Conservation (phyloP, 192 early-diverging fungal genomes). For the Piromyces sp. region DNA sequence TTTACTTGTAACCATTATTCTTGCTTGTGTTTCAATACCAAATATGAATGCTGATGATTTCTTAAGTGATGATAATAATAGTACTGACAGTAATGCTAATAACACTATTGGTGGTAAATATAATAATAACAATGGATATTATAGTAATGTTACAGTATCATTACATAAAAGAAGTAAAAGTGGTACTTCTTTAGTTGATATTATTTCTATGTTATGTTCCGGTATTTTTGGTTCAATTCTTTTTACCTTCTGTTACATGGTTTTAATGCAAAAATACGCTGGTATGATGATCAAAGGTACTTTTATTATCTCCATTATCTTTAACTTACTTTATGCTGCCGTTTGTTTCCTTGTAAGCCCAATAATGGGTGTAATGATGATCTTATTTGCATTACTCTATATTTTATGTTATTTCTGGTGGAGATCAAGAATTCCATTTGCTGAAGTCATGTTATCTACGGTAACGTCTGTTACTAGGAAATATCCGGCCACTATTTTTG, state of each 20-base stretch:
- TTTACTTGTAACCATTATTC: slow-evolving; percentile 28
- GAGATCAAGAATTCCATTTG: slow-evolving; percentile 14
- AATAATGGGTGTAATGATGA: slow-evolving; percentile 10
- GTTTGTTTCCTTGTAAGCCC: slow-evolving; percentile 4
- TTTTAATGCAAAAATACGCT: slow-evolving; percentile 3
- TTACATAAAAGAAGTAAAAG: not conserved
- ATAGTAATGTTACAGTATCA: too few species aligned
- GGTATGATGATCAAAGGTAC: slow-evolving; percentile 27
- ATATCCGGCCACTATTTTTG: slow-evolving; percentile 60
- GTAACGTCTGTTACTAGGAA: slow-evolving; percentile 55
- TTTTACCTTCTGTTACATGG: not conserved
- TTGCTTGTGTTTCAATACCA: slow-evolving; percentile 24
- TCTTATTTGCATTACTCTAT: slow-evolving; percentile 18
- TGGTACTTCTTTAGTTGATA: not conserved
- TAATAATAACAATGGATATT: too few species aligned
- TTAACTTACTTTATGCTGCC: slow-evolving; percentile 13
- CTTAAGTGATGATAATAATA: not conserved
- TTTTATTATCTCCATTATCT: slow-evolving; percentile 15
- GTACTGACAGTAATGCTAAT: too few species aligned
- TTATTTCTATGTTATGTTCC: not conserved
- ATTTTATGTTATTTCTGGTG: slow-evolving; percentile 16
- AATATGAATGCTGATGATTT: not conserved
- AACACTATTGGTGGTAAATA: too few species aligned
- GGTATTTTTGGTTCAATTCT: not conserved
- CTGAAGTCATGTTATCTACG: slow-evolving; percentile 24